Evolutionary conservation across 1,139 yeast genomes (phyloP).

Genomic region (Blastobotrys aristatus): DNA sequence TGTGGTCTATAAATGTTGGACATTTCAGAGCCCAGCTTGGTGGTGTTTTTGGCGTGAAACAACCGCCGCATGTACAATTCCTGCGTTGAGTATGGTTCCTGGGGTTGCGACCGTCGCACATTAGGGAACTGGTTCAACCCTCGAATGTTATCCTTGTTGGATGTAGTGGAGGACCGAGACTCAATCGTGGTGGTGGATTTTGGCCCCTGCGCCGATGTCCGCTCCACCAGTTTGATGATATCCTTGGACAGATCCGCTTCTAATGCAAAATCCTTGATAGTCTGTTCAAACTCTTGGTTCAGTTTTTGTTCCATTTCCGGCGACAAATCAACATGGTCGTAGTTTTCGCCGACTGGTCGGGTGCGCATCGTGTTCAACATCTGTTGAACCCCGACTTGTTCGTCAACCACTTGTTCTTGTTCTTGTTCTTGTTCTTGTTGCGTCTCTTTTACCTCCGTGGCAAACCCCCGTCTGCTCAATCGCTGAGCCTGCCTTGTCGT

Average conservation of each 20-base stretch:
- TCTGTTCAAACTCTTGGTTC: constrained; percentile 27
- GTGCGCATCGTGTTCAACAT: not conserved
- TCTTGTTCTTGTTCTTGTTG: not conserved
- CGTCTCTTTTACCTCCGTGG: not conserved
- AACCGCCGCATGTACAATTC: constrained; percentile 72
- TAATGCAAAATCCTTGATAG: constrained; percentile 31
- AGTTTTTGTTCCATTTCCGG: constrained; percentile 29
- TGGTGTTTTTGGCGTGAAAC: constrained; percentile 48
- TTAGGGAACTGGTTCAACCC: constrained; percentile 36
- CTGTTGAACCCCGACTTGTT: not conserved
- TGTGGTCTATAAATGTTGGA: constrained; percentile 65
- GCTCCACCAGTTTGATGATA: constrained; percentile 18
- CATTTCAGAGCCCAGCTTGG: constrained; percentile 61
- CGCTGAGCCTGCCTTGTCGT: too few relatives aligned
- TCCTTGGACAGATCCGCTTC: constrained; percentile 27
- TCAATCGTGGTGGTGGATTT: not conserved
- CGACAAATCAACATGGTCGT: constrained; percentile 17
- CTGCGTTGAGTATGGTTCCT: constrained; percentile 60
- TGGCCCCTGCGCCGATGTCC: constrained; percentile 17
- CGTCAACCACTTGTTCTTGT: not conserved
- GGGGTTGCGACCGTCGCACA: constrained; percentile 33
- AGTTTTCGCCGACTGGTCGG: not conserved
- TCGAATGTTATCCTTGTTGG: constrained; percentile 22
- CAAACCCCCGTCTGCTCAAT: too few relatives aligned
- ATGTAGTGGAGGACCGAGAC: constrained; percentile 12